Evolutionary conservation across 306 rosid genomes (phyloP), one percentile per base, ranked within the genome.

Genomic region (Fragaria iinumae): DNA sequence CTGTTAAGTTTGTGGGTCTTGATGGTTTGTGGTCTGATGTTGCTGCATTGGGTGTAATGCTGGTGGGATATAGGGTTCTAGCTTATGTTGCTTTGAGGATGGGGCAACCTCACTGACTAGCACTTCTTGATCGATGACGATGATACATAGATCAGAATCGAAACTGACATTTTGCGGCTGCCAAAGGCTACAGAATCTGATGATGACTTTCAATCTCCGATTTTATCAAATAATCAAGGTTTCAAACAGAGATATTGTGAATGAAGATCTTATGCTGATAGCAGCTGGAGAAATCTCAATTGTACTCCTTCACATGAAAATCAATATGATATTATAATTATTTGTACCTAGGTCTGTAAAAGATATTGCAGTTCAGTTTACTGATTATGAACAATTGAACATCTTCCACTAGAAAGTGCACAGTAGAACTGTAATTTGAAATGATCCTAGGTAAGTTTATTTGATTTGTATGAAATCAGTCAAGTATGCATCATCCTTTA

Each of bases 61-160:
- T 90, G 78, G 78, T 93, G 80, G 96, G 96, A 57, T 93, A 79
- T 79, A 86, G 98, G 75, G 70, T 89, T 84, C 74, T 88, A 72
- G 97, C 98, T 56, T 93, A 91, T 76, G 80, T 88, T 71, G 96
- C 96, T 10, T 71, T 91, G 78, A 90, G 90, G 86, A 79, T 88
- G 75, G 85, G 89, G 43, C 87, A 86, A 20, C 87, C 81, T 83
- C 93, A 68, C 86, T 90, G 90, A 86, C 73, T 80, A 63, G 23
- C 23, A 75, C 8, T 25, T 49, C 55, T 76, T 23, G 57, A 44
- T 53, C 69, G 53, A 36, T 69, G 71, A 67, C 36, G 36, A 36
- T 65, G 9, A 34, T 45, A 34, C 16, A 65, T 32, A 69, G 25
- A 73, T 72, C 44, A 73, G 71, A 85, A 80, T 73, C 47, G 72